A percentile compares a stretch with the other conserved stretches of the same genome.
Conservation (phyloP, 139 green algal genomes). For the Haematococcus sp. region DNA sequence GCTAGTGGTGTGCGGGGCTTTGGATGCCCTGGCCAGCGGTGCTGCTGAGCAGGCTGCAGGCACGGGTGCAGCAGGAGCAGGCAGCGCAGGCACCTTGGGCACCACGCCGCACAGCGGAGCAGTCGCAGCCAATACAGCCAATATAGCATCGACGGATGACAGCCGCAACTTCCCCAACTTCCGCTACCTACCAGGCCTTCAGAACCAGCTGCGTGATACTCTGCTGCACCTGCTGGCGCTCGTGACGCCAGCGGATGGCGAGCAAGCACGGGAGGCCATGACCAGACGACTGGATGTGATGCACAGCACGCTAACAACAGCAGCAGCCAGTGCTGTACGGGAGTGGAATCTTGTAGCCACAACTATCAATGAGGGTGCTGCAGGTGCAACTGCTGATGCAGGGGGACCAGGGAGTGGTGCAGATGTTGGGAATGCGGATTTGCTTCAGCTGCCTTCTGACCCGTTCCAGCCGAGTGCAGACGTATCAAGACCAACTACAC, state of each 20-base stretch:
- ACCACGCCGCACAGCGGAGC: neutral
- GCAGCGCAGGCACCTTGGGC: neutral
- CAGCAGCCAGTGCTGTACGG: neutral
- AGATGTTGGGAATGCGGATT: no score
- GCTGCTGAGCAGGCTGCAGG: neutral
- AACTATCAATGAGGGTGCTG: no score
- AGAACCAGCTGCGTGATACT: slow-evolving; percentile 15
- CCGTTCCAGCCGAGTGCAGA: no score
- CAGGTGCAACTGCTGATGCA: no score
- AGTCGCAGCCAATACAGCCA: neutral
- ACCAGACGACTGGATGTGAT: neutral
- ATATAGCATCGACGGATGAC: neutral
- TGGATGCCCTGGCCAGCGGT: slow-evolving; percentile 33
- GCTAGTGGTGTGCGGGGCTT: slow-evolving; percentile 34
- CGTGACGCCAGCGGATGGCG: slow-evolving; percentile 8
- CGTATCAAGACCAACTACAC: no score
- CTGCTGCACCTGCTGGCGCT: slow-evolving; percentile 33
- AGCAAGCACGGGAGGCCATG: slow-evolving; percentile 12
- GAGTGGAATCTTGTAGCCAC: no score
- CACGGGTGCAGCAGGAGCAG: neutral
- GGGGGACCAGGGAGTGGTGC: no score
- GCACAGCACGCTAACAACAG: neutral
- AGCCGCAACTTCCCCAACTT: slow-evolving; percentile 9
- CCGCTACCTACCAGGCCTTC: slow-evolving; percentile 12
- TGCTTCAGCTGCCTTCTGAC: no score